Evolutionary conservation across 73 alveolate species (phyloP).

Genomic region (Paramecium bursaria): DNA sequence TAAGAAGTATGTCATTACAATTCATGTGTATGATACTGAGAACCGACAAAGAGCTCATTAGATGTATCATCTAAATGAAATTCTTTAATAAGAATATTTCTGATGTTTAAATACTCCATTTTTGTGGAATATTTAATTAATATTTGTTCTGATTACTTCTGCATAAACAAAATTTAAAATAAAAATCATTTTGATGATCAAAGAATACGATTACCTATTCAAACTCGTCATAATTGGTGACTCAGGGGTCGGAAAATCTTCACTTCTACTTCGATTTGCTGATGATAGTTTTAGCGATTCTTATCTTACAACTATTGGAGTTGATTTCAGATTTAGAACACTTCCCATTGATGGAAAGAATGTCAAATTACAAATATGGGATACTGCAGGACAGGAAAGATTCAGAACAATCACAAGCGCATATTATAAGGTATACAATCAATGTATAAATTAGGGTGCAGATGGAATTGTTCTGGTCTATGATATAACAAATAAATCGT

Average conservation of each 20-base stretch:
- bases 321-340: constrained; percentile 79
- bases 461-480: constrained; percentile 79
- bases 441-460: constrained; percentile 70
- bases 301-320: constrained; percentile 81
- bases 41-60: no score
- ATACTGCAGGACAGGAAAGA: constrained; percentile 86
- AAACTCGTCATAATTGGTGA: constrained; percentile 76
- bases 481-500: constrained; percentile 57
- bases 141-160: constrained; percentile 43
- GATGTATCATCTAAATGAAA: no score
- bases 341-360: constrained; percentile 74
- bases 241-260: constrained; percentile 82
- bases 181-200: constrained; percentile 50
- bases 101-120: no score
- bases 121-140: no score
- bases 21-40: no score
- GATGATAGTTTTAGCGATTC: constrained; percentile 78
- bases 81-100: no score
- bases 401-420: constrained; percentile 78
- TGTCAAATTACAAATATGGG: constrained; percentile 81
- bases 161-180: constrained; percentile 8
- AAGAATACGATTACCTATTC: constrained; percentile 75
- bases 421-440: constrained; percentile 63
- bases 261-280: constrained; percentile 76
- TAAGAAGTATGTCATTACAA: no score